Evolutionary conservation across 2,329 filamentous ascomycete genomes (phyloP), one percentile per base, ranked within the genome.

Genomic region (Colletotrichum trifolii): DNA sequence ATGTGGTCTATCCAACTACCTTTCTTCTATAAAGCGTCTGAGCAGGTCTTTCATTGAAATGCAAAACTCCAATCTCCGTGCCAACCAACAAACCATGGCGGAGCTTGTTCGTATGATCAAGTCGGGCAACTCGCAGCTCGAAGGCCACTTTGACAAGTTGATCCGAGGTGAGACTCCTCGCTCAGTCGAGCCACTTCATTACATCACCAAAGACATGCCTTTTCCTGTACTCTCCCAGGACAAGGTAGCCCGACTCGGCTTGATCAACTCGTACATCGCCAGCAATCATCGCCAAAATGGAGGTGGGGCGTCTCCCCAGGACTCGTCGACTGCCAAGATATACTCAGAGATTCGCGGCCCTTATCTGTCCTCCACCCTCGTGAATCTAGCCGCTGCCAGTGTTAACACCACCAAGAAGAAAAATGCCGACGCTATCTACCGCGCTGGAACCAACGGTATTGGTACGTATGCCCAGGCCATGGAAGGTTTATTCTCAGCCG

Each of bases 361-460:
- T 49, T 98, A 97, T 75, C 83, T 99, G n/a, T 87, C 90, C 4
- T 85, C 86, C 13, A 94, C 92, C 9, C 78, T 99, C 69, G 89
- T 92, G 66, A 98, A 97, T 74, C 83, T 98, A 49, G 92, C 96
- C 3, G 89, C 92, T 45, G 95, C 95, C 13, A 96, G 94, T 38
- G 82, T 96, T 75, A 90, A 93, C 82, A 90, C 94, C 53, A 85
- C 91, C 25, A 94, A 93, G 76, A 91, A 93, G 76, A 93, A 92
- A 78, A 89, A 89, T 58, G 85, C 90, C 2, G 93, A 95, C 74
- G 92, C 92, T 3, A 87, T 96, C 9, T 99, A 99, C 77, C 89
- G 90, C 64, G 86, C 92, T 64, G 95, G 94, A 12, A 96, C 92
- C 25, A 98, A 96, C 76, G 95, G 94, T 5, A 96, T 99, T 64